Evolutionary conservation across 805 yeast genomes (phyloP).

Genomic region (Yamadazyma nakazawae): DNA sequence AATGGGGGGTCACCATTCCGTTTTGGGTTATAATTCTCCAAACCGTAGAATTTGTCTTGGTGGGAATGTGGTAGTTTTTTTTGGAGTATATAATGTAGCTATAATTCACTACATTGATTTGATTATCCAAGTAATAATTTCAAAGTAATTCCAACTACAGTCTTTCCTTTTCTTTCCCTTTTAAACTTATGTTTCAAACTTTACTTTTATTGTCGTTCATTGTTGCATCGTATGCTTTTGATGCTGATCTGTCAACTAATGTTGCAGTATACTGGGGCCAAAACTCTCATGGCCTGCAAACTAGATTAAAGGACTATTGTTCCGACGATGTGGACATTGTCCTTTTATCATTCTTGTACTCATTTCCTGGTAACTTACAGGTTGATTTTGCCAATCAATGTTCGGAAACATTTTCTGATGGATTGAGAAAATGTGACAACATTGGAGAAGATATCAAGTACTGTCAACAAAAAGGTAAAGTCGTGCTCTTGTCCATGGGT

Average conservation of each 20-base stretch:
- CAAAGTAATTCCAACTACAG: neutral
- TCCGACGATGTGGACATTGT: constrained; percentile 68
- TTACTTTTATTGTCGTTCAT: neutral
- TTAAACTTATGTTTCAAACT: neutral
- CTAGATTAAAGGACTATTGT: constrained; percentile 52
- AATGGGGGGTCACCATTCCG: too few species aligned
- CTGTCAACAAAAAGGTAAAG: constrained; percentile 79
- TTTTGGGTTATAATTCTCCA: too few species aligned
- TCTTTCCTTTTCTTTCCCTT: constrained; percentile 1
- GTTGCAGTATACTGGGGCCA: constrained; percentile 33
- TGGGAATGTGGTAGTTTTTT: too few species aligned
- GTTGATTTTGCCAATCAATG: constrained; percentile 51
- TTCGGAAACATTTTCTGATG: constrained; percentile 36
- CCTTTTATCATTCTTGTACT: constrained; percentile 64
- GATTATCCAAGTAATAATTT: neutral
- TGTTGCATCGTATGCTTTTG: constrained; percentile 8
- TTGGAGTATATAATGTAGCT: neutral
- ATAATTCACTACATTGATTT: neutral
- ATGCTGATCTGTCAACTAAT: constrained; percentile 19
- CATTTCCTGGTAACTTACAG: constrained; percentile 46
- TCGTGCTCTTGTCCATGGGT: constrained; percentile 72
- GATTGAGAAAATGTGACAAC: constrained; percentile 38
- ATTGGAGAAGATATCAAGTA: constrained; percentile 61
- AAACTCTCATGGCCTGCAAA: constrained; percentile 31
- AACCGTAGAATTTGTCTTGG: too few species aligned